Percentiles rank a stretch among this genome's conserved stretches.
Conservation (phyloP, 768 basidiomycete genomes). For the Suillus fuscotomentosus region DNA sequence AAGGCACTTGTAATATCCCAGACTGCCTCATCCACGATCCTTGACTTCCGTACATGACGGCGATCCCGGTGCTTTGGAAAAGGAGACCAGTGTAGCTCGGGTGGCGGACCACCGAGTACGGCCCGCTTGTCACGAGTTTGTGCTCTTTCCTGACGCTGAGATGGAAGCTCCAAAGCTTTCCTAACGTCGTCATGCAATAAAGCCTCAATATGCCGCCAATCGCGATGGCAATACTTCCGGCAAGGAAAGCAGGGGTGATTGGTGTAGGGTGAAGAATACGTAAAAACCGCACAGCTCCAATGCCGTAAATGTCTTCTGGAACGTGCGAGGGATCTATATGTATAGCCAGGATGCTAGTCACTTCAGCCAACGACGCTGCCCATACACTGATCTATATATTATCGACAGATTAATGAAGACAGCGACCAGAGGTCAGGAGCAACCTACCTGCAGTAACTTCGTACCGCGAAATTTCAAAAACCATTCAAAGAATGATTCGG, state of each 20-base stretch:
- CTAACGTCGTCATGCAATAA: conserved; percentile 23
- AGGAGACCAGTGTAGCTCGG: conserved; percentile 25
- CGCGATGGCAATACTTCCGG: conserved; percentile 14
- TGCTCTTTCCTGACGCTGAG: conserved; percentile 22
- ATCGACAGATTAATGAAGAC: neutral
- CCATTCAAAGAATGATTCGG: neutral
- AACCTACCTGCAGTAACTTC: too few species aligned
- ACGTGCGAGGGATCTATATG: neutral
- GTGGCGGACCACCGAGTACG: conserved; percentile 29
- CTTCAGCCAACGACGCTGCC: neutral
- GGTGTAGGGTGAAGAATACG: neutral
- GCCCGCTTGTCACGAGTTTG: conserved; percentile 26
- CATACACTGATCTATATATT: neutral
- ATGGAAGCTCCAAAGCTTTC: conserved; percentile 26
- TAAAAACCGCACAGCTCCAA: neutral
- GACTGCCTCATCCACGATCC: conserved; percentile 15
- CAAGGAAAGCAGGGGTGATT: conserved; percentile 14
- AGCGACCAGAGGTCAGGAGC: too few species aligned
- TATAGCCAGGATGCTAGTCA: neutral
- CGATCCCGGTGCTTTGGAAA: conserved; percentile 7
- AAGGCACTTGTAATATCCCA: conserved; percentile 6
- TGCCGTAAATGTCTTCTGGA: neutral
- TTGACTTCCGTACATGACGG: neutral
- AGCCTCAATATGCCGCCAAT: conserved; percentile 22
- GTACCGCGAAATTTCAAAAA: too few species aligned